Evolutionary conservation across 2,329 filamentous ascomycete genomes (phyloP).

Genomic region (Diaporthe vexans): DNA sequence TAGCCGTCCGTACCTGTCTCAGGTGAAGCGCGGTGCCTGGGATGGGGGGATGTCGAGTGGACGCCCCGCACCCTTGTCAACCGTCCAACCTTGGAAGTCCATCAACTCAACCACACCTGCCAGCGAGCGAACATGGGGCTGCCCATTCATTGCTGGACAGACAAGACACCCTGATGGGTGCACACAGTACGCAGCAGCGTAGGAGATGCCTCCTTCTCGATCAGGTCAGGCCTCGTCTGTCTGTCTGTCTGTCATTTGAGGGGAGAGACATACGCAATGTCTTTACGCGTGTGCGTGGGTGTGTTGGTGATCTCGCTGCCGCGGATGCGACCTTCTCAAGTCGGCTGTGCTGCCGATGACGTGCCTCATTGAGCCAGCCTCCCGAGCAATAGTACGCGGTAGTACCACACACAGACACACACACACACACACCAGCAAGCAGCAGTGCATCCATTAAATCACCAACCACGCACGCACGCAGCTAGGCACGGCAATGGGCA

Average conservation of each 20-base stretch:
- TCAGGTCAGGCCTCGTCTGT: too few species aligned
- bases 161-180: too few species aligned
- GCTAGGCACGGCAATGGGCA: not conserved
- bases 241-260: too few species aligned
- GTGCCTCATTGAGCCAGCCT: conserved; percentile 15
- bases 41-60: not conserved
- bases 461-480: too few species aligned
- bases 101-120: conserved; percentile 10
- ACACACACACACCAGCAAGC: not conserved
- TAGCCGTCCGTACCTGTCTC: conserved; percentile 30
- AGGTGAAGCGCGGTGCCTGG: conserved; percentile 33
- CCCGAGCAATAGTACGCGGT: not conserved
- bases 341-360: conserved; percentile 26
- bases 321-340: conserved; percentile 26
- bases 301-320: not conserved
- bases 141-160: too few species aligned
- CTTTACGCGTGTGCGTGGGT: conserved; percentile 2
- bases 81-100: not conserved
- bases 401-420: not conserved
- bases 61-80: not conserved
- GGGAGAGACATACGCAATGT: not conserved
- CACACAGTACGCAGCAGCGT: conserved; percentile 8
- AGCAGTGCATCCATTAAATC: too few species aligned
- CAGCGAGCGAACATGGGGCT: not conserved
- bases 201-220: not conserved